These are phyloP conservation scores for Gossypium laxum DNA, from an alignment of 441 rosid genomes.

Conservation along the genomic window DNA sequence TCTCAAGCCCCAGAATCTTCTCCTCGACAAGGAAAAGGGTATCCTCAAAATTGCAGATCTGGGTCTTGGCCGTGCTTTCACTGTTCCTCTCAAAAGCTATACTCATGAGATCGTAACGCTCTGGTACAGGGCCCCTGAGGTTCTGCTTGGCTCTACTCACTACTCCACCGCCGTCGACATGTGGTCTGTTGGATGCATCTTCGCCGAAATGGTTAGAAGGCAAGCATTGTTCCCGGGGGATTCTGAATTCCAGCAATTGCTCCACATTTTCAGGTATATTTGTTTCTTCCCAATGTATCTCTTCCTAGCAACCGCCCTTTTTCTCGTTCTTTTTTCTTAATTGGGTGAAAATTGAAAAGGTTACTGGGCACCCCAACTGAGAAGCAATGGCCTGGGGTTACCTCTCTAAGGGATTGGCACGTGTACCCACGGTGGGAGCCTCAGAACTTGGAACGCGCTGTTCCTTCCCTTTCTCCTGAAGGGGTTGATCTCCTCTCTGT, in stretches of 20 bases:
- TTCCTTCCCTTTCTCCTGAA: slow-evolving; percentile 58
- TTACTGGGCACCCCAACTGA: slow-evolving; percentile 84
- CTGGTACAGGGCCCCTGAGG: slow-evolving; percentile 92
- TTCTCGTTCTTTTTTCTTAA: neutral
- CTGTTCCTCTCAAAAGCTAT: slow-evolving; percentile 81
- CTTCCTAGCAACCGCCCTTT: neutral
- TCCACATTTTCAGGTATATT: slow-evolving; percentile 76
- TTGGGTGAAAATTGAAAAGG: slow-evolving; percentile 25
- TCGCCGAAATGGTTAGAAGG: slow-evolving; percentile 83
- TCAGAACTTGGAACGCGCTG: slow-evolving; percentile 62
- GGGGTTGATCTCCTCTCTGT: slow-evolving; percentile 86
- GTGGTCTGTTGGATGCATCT: slow-evolving; percentile 97
- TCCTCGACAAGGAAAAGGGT: slow-evolving; percentile 75
- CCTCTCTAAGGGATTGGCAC: slow-evolving; percentile 77
- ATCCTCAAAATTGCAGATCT: slow-evolving; percentile 84
- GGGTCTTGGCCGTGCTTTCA: slow-evolving; percentile 80
- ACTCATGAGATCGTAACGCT: slow-evolving; percentile 94
- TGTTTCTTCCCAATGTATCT: neutral
- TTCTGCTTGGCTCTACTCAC: slow-evolving; percentile 74
- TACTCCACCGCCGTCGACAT: slow-evolving; percentile 81
- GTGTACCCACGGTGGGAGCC: slow-evolving; percentile 84
- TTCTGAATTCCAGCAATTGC: slow-evolving; percentile 88
- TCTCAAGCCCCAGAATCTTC: slow-evolving; percentile 83
- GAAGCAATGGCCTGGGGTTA: slow-evolving; percentile 79
- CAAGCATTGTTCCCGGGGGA: slow-evolving; percentile 91